Evolutionary conservation across 768 basidiomycete genomes (phyloP).

Genomic region (Psilocybe azurescens): DNA sequence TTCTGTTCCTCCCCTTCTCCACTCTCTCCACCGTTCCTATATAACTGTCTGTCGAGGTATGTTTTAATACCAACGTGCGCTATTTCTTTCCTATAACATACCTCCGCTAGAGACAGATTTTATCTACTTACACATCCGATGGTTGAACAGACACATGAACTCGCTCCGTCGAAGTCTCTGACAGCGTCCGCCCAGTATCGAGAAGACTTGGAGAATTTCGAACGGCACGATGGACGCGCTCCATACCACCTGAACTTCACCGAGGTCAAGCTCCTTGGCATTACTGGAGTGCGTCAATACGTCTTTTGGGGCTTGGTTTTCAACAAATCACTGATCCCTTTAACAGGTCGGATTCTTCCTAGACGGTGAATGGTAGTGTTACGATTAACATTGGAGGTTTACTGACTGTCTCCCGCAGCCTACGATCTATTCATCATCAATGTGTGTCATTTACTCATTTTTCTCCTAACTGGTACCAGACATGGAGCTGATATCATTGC

Average conservation of each 20-base stretch:
- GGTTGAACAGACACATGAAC: background rate
- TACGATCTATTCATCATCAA: slow-evolving; percentile 33
- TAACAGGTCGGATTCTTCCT: slow-evolving; percentile 25
- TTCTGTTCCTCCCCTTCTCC: background rate
- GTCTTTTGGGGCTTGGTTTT: background rate
- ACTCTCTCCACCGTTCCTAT: background rate
- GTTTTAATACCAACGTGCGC: background rate
- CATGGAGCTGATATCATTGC: background rate
- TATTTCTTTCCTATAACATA: too few relatives aligned
- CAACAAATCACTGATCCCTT: background rate
- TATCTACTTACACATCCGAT: background rate
- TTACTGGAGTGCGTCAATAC: slow-evolving; percentile 22
- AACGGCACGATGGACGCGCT: slow-evolving; percentile 20
- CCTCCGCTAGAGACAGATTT: background rate
- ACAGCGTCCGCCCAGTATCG: slow-evolving; percentile 8
- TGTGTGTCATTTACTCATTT: slow-evolving; percentile 11
- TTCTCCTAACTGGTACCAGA: background rate
- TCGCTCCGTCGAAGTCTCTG: background rate
- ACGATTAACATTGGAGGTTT: background rate
- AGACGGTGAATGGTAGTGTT: slow-evolving; percentile 15
- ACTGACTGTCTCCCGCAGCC: slow-evolving; percentile 12
- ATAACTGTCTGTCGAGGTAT: background rate
- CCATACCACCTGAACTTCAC: slow-evolving; percentile 20
- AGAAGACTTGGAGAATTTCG: slow-evolving; percentile 21
- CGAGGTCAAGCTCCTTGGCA: slow-evolving; percentile 25